Base-by-base conservation (phyloP, 75 land plant species). In the Isoetes taiwanensis region DNA sequence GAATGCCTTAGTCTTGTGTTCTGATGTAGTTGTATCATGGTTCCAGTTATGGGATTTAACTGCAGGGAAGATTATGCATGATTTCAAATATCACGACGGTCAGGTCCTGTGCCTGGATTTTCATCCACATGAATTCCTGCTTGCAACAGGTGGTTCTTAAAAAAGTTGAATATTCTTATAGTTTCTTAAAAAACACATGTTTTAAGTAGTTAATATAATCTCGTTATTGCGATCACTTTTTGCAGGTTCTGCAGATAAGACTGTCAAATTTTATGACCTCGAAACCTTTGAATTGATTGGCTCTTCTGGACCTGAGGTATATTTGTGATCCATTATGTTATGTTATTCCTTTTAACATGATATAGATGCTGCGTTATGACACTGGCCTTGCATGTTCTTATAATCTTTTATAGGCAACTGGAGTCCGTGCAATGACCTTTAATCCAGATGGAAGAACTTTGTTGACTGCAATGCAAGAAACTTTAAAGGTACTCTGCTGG, bases 261-360 rank as follows among this genome's bases (percentile, higher is more conserved):
- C 88, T 37, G 85, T 83, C 5, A 83, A 84, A 52, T 89, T 89
- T 59, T 89, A 80, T 76, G 96, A 89, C 52, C 73, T 89, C 20
- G 96, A 89, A 66, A 89, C 96, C 31, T 89, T 89, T 79, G 88
- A 89, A 65, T 64, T 83, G 24, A 83, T 84, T 76, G 96, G 96
- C 41, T 83, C 96, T 37, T 50, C 82, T 65, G 83, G 89, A 43
- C 79, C 84, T 60, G 84, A 87, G 80, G 94, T 87, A 65, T 56
- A 24, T 41, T 41, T 56, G 20, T 48, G 17, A n/a, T 8, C 39
- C 14, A 14, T 37, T 14, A 37, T 53, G 55, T 11, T 4, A 34
- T 24, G 28, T 1, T 0, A 43, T 34, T 20, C 53, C 20, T 43
- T 38, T 34, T 61, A 9, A 32, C 10, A 37, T 32, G 5, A 46